These are phyloP conservation scores for Aegilops speltoides DNA, from an alignment of 176 grass and related monocot genomes.

Conservation along the genomic window DNA sequence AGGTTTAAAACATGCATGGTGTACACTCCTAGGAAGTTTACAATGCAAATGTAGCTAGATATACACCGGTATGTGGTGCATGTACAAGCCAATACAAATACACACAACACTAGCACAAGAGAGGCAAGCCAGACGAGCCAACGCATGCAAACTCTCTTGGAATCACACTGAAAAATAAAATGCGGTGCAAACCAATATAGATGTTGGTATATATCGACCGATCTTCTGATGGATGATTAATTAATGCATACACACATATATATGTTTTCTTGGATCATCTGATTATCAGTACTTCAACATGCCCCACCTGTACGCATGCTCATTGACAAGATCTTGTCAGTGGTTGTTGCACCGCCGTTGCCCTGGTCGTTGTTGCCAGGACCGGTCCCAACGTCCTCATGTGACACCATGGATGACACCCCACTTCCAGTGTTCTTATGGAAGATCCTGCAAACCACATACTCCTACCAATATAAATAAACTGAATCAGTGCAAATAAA, in stretches of 20 bases:
- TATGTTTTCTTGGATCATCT: background rate
- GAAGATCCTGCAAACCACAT: slow-evolving; percentile 64
- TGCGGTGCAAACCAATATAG: background rate
- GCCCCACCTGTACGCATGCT: background rate
- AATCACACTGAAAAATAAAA: background rate
- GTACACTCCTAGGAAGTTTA: no score
- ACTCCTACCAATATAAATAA: slow-evolving; percentile 29
- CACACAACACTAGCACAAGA: background rate
- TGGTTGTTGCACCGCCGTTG: background rate
- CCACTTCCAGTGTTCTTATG: slow-evolving; percentile 28
- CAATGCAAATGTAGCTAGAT: background rate
- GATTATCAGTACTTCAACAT: slow-evolving; percentile 8
- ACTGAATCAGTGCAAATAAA: background rate
- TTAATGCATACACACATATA: no score
- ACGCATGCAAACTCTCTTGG: background rate
- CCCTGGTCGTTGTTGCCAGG: slow-evolving; percentile 24
- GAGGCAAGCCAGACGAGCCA: background rate
- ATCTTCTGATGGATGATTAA: background rate
- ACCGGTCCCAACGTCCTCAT: background rate
- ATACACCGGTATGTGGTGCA: background rate
- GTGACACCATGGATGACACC: slow-evolving; percentile 26
- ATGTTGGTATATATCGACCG: background rate
- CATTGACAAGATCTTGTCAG: slow-evolving; percentile 18
- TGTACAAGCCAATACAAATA: background rate
- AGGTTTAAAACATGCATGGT: background rate